These are phyloP conservation scores for Seminavis robusta DNA, from an alignment of 108 stramenopile species.

Conservation along the genomic window DNA sequence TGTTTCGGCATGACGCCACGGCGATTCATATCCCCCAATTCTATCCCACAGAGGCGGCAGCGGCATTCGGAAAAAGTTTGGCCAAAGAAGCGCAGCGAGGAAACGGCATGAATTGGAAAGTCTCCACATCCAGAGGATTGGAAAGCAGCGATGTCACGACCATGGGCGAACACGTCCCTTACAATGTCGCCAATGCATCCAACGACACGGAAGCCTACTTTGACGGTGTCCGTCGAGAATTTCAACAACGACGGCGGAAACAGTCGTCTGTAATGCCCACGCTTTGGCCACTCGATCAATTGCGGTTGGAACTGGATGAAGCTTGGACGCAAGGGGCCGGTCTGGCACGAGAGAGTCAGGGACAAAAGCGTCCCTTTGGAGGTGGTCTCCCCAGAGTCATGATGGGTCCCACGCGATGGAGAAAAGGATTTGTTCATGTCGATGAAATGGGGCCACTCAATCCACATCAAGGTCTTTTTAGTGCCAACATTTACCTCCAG, in stretches of 20 bases:
- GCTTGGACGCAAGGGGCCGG: conserved; percentile 73
- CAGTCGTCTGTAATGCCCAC: conserved; percentile 64
- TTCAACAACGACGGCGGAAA: conserved; percentile 36
- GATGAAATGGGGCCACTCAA: conserved; percentile 85
- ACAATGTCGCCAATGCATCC: conserved; percentile 75
- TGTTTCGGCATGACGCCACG: conserved; percentile 60
- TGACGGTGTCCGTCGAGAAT: conserved; percentile 43
- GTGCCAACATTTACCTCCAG: conserved; percentile 90
- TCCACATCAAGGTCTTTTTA: conserved; percentile 67
- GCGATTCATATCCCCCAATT: conserved; percentile 69
- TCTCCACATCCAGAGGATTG: conserved; percentile 58
- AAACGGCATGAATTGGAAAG: conserved; percentile 59
- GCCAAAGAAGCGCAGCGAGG: conserved; percentile 37
- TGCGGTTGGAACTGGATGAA: conserved; percentile 78
- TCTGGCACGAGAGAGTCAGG: conserved; percentile 41
- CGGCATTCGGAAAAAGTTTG: conserved; percentile 43
- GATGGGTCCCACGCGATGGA: conserved; percentile 90
- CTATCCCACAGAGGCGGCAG: conserved; percentile 43
- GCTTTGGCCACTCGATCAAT: conserved; percentile 82
- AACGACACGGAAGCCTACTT: too few species aligned
- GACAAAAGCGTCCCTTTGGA: conserved; percentile 38
- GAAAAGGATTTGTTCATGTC: conserved; percentile 87
- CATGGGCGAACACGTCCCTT: conserved; percentile 74
- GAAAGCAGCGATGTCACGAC: conserved; percentile 81
- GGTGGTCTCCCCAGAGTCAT: conserved; percentile 87